phyloP scores from a whole-genome alignment of 2,329 filamentous ascomycete species.

The Talaromyces sp. region DNA sequence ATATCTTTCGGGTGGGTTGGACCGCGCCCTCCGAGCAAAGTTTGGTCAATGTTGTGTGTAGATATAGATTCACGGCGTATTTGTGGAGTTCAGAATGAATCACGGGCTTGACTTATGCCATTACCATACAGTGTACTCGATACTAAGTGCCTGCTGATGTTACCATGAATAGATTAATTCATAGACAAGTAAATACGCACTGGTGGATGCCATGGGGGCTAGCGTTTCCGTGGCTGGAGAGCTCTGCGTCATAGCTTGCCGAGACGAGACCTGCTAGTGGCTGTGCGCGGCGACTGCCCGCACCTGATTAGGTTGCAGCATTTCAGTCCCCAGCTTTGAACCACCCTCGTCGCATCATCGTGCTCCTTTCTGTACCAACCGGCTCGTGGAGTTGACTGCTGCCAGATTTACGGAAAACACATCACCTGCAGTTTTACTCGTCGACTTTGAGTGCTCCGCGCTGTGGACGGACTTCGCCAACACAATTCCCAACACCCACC shows the following conservation, averaged over 20 bases:
- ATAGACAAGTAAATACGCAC: too few relatives aligned
- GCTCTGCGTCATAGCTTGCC: conserved; percentile 1
- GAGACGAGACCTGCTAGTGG: neutral
- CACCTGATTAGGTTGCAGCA: conserved; percentile 11
- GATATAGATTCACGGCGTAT: conserved; percentile 8
- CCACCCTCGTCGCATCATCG: neutral
- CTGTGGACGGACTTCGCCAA: neutral
- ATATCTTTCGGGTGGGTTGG: neutral
- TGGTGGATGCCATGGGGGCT: too few relatives aligned
- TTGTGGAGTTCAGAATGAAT: neutral
- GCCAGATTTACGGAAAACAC: neutral
- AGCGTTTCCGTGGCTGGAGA: neutral
- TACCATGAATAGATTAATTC: neutral
- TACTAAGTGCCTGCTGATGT: too few relatives aligned
- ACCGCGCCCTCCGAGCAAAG: neutral
- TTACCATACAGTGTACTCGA: too few relatives aligned
- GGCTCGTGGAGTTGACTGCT: neutral
- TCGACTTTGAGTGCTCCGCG: neutral
- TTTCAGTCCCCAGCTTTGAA: conserved; percentile 2
- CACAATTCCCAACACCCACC: neutral
- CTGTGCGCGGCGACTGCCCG: conserved; percentile 6
- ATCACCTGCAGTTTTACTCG: neutral
- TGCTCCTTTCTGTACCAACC: neutral
- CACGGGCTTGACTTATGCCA: neutral
- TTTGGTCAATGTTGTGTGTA: conserved; percentile 2